These are phyloP conservation scores for Diaporthe nobilis DNA, from an alignment of 2,329 filamentous ascomycete genomes.

Conservation along the genomic window DNA sequence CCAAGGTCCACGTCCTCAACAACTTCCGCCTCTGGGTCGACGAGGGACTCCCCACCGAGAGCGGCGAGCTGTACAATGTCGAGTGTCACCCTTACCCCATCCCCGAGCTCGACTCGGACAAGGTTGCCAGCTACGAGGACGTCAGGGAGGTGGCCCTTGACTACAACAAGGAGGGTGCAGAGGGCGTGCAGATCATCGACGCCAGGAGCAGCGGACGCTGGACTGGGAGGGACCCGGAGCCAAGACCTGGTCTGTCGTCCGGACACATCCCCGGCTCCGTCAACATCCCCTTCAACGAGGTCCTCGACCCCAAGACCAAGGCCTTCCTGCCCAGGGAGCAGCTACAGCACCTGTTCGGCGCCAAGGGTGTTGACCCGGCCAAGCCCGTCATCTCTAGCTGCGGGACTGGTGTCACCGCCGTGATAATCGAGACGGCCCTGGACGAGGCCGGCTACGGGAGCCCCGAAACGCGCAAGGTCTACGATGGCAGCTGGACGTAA, in stretches of 20 bases:
- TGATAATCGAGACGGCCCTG: slow-evolving; percentile 89
- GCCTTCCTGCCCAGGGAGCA: slow-evolving; percentile 80
- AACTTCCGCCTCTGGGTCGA: slow-evolving; percentile 97
- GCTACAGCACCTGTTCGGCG: slow-evolving; percentile 81
- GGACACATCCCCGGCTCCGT: slow-evolving; percentile 93
- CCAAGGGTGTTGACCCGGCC: slow-evolving; percentile 82
- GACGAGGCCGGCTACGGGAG: slow-evolving; percentile 82
- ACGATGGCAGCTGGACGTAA: slow-evolving; percentile 98
- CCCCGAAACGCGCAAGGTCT: slow-evolving; percentile 78
- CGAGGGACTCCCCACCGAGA: slow-evolving; percentile 84
- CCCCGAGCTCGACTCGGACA: slow-evolving; percentile 69
- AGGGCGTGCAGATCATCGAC: slow-evolving; percentile 90
- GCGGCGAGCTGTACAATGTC: slow-evolving; percentile 79
- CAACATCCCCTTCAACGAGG: slow-evolving; percentile 82
- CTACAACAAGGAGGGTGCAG: slow-evolving; percentile 84
- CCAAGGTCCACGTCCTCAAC: slow-evolving; percentile 89
- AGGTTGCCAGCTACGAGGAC: slow-evolving; percentile 86
- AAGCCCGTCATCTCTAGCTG: slow-evolving; percentile 91
- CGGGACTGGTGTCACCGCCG: slow-evolving; percentile 94
- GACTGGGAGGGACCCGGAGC: slow-evolving; percentile 87
- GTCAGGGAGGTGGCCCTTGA: slow-evolving; percentile 83
- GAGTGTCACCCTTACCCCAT: slow-evolving; percentile 77
- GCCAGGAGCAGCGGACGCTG: slow-evolving; percentile 86
- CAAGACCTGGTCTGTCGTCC: slow-evolving; percentile 85
- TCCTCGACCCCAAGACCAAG: slow-evolving; percentile 89